Conservation (phyloP, 495 filamentous ascomycete species). For the Clohesyomyces aquaticus region DNA sequence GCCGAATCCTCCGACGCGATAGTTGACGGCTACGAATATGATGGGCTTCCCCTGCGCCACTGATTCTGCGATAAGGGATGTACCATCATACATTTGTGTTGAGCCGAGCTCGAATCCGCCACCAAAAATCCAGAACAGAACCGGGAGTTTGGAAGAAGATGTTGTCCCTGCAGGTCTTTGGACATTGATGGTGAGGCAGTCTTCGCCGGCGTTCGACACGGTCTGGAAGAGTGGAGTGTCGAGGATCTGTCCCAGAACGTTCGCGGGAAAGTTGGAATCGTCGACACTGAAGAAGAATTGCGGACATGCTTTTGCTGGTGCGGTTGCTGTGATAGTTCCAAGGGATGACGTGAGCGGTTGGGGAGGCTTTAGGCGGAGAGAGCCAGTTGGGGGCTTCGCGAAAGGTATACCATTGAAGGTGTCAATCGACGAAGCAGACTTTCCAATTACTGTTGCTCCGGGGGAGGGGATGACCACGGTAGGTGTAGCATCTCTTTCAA, state of each 20-base stretch:
- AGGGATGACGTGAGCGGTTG: slow-evolving; percentile 53
- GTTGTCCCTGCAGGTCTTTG: slow-evolving; percentile 61
- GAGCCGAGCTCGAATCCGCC: slow-evolving; percentile 68
- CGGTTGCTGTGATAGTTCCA: slow-evolving; percentile 39
- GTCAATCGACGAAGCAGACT: slow-evolving; percentile 31
- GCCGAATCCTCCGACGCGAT: slow-evolving; percentile 64
- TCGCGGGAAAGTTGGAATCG: slow-evolving; percentile 44
- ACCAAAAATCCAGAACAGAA: slow-evolving; percentile 72
- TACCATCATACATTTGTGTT: slow-evolving; percentile 63
- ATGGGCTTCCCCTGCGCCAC: slow-evolving; percentile 62
- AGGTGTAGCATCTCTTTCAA: slow-evolving; percentile 33
- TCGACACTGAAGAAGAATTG: slow-evolving; percentile 55
- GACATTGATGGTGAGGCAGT: slow-evolving; percentile 69
- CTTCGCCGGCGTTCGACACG: slow-evolving; percentile 50
- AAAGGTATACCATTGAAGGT: slow-evolving; percentile 67
- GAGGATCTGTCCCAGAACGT: slow-evolving; percentile 57
- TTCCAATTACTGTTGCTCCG: slow-evolving; percentile 37
- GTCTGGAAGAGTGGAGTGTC: slow-evolving; percentile 63
- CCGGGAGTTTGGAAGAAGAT: slow-evolving; percentile 61
- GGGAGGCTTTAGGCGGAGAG: slow-evolving; percentile 63
- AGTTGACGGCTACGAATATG: slow-evolving; percentile 66
- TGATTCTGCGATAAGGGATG: slow-evolving; percentile 56
- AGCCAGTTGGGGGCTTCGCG: slow-evolving; percentile 61
- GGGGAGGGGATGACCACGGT: slow-evolving; percentile 36
- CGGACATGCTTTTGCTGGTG: slow-evolving; percentile 41